Base-by-base conservation (phyloP, 1,139 yeast genomes). In the Suhomyces bribrorum region DNA sequence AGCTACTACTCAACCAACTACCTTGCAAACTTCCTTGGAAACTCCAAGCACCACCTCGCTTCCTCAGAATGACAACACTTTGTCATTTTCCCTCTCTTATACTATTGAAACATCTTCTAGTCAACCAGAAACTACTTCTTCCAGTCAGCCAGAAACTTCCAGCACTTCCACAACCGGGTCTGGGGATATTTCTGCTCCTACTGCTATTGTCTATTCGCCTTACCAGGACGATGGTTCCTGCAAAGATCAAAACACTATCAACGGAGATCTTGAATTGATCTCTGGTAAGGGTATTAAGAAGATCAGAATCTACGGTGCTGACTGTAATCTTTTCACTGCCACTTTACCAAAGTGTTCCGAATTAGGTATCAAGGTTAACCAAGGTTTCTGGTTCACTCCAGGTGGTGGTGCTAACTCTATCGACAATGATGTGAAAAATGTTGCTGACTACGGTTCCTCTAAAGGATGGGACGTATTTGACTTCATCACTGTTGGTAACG, bases 231-330 rank as follows among this genome's bases (percentile, higher is more conserved):
- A 79, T 53, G 77, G 83, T 24, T 50, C 77, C 3, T 89, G 97
- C 66, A 89, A 86, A 57, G 68, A 67, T 42, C 62, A 71, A 25
- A 66, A 54, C 40, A 57, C 75, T 7, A 86, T 89, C 36, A 45
- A 62, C 33, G 50, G 66, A n/a, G 96, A 89, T 57, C 69, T 89
- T 39, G 53, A 67, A 22, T 56, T 66, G 40, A 84, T 89, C 51
- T 54, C 62, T 27, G 58, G 75, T 39, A 81, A 80, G 54, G 87
- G 89, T 37, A 81, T 88, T 49, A 58, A 64, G 26, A 73, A 74
- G 36, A 64, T 89, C 41, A 80, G 97, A 67, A 62, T 86, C 37
- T 89, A 89, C 57, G 95, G 95, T 50, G 83, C 87, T 40, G 96
- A 89, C 59, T 89, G 97, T 68, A 71, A 78, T 56, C 78, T 86